phyloP scores from a whole-genome alignment of 129 eudicot genomes.

The Erigeron canadensis region DNA sequence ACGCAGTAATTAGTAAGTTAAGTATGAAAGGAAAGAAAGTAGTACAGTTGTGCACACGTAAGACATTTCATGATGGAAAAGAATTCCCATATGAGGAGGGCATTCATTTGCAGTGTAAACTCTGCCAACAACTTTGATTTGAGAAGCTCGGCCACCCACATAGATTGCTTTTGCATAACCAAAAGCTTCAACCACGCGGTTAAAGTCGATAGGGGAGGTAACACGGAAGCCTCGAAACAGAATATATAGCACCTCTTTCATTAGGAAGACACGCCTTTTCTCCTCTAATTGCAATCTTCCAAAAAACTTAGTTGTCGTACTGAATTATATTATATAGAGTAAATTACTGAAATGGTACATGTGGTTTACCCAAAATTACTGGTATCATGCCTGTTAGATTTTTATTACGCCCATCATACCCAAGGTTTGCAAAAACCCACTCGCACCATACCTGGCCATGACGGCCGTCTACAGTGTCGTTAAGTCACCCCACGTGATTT shows the following conservation, averaged over 20 bases:
- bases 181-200: constrained; percentile 68
- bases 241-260: constrained; percentile 57
- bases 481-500: too few species aligned
- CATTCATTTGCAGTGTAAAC: constrained; percentile 79
- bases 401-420: too few species aligned
- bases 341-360: too few species aligned
- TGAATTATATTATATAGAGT: too few species aligned
- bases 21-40: background rate
- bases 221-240: constrained; percentile 64
- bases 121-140: constrained; percentile 67
- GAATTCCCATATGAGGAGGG: constrained; percentile 70
- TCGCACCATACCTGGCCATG: too few species aligned
- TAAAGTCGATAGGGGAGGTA: constrained; percentile 57
- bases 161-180: constrained; percentile 58
- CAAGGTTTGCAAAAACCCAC: too few species aligned
- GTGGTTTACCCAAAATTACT: too few species aligned
- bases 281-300: constrained; percentile 40
- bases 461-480: too few species aligned
- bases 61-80: constrained; percentile 86
- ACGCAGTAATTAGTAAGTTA: too few species aligned
- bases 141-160: constrained; percentile 74
- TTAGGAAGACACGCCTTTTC: constrained; percentile 49
- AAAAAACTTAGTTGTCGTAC: too few species aligned
- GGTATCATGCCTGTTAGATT: too few species aligned
- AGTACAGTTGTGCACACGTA: constrained; percentile 48